A percentile compares a stretch with the other conserved stretches of the same genome.
phyloP scores from a whole-genome alignment of 2,329 filamentous ascomycete species.

The Gaeumannomyces sp. region DNA sequence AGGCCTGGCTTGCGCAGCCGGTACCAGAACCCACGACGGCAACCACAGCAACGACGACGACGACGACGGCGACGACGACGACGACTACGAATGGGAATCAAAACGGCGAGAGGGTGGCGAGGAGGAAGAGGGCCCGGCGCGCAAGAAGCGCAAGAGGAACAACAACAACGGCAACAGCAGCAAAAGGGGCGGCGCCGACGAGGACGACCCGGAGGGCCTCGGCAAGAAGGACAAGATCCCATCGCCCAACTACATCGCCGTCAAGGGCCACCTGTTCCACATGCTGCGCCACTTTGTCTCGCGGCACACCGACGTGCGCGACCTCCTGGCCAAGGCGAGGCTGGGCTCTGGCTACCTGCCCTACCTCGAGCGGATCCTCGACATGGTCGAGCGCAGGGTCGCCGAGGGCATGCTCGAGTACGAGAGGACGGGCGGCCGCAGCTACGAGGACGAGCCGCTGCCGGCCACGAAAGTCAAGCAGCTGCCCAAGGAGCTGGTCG shows the following conservation, averaged over 20 bases:
- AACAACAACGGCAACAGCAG: constrained; percentile 7
- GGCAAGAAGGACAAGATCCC: constrained; percentile 31
- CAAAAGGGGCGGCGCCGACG: constrained; percentile 10
- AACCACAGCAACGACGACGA: not conserved
- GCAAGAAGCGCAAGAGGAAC: constrained; percentile 45
- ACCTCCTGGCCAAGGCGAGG: constrained; percentile 66
- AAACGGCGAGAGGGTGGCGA: constrained; percentile 7
- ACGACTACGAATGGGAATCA: constrained; percentile 26
- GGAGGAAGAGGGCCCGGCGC: constrained; percentile 39
- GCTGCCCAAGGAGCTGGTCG: not conserved
- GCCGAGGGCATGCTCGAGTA: constrained; percentile 68
- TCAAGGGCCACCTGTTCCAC: constrained; percentile 92
- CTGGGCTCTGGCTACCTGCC: constrained; percentile 65
- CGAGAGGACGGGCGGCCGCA: constrained; percentile 43
- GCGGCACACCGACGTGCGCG: constrained; percentile 74
- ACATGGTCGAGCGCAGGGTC: constrained; percentile 66
- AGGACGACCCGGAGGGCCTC: constrained; percentile 19
- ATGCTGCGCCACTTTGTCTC: constrained; percentile 77
- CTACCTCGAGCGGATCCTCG: constrained; percentile 70
- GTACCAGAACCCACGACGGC: not conserved
- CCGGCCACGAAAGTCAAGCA: not conserved
- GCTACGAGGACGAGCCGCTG: constrained; percentile 30
- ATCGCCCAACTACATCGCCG: constrained; percentile 63
- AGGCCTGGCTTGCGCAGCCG: constrained; percentile 33
- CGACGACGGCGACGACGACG: constrained; percentile 27